phyloP scores from a whole-genome alignment of 495 filamentous ascomycete species.

The Penicilliopsis zonata region DNA sequence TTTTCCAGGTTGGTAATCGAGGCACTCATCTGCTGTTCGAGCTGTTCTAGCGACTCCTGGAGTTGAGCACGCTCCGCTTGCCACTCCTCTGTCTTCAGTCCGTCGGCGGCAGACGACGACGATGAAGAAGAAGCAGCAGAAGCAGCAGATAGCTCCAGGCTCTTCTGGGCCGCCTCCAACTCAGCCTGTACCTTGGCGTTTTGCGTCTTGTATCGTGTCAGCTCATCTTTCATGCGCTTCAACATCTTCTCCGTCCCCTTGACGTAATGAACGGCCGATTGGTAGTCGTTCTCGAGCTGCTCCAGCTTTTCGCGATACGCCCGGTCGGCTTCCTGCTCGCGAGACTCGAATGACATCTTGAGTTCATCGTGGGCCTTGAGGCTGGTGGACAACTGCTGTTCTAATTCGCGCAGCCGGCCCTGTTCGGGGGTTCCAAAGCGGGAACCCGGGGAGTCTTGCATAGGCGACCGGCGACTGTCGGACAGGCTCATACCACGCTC shows the following conservation, averaged over 20 bases:
- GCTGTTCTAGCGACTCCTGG: slow-evolving; percentile 48
- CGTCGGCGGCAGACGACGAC: slow-evolving; percentile 29
- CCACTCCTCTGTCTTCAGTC: no score
- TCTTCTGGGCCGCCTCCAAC: slow-evolving; percentile 43
- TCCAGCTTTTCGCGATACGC: slow-evolving; percentile 84
- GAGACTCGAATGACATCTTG: slow-evolving; percentile 58
- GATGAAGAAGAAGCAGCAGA: no score
- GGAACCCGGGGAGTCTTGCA: slow-evolving; percentile 56
- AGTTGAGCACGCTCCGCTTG: slow-evolving; percentile 61
- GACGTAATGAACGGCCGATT: slow-evolving; percentile 98
- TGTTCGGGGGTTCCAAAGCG: slow-evolving; percentile 70
- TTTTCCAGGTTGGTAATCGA: slow-evolving; percentile 56
- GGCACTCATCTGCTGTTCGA: slow-evolving; percentile 54
- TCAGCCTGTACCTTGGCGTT: slow-evolving; percentile 76
- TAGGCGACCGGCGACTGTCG: slow-evolving; percentile 44
- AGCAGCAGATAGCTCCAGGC: slow-evolving; percentile 25
- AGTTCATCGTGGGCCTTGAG: slow-evolving; percentile 74
- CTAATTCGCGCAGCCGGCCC: slow-evolving; percentile 71
- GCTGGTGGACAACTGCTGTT: slow-evolving; percentile 74
- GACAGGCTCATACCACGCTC: slow-evolving; percentile 65
- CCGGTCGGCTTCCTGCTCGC: slow-evolving; percentile 71
- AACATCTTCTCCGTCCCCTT: slow-evolving; percentile 99
- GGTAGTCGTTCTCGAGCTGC: slow-evolving; percentile 91
- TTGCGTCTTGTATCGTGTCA: slow-evolving; percentile 74
- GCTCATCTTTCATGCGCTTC: slow-evolving; percentile 94